Percentiles rank a stretch among this genome's conserved stretches.
These are phyloP conservation scores for Peribolospora baueri DNA, from an alignment of 768 basidiomycete species.

Conservation along the genomic window DNA sequence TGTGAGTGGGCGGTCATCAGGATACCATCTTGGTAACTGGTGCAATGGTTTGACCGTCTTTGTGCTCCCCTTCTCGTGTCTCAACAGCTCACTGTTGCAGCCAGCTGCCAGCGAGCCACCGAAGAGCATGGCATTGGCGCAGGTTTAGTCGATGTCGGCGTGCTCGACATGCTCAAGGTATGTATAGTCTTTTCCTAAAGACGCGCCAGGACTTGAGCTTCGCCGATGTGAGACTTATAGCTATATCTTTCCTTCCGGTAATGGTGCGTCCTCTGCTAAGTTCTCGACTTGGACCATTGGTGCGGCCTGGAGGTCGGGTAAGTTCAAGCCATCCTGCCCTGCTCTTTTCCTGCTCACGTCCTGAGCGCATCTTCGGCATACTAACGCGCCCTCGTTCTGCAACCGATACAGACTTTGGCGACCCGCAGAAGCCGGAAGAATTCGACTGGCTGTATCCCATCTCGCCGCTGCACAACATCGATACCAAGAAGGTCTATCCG, in stretches of 20 bases:
- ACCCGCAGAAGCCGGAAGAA: constrained; percentile 46
- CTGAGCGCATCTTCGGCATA: too few relatives aligned
- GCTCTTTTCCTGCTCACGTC: too few relatives aligned
- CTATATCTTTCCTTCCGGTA: constrained; percentile 12
- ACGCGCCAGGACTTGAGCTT: background rate
- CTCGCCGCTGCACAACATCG: constrained; percentile 61
- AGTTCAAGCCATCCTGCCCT: too few relatives aligned
- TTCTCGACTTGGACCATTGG: constrained; percentile 58
- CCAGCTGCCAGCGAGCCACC: too few relatives aligned
- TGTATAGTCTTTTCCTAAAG: background rate
- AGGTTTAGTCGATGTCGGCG: constrained; percentile 30
- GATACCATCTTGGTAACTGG: too few relatives aligned
- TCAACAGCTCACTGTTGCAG: background rate
- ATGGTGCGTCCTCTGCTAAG: constrained; percentile 9
- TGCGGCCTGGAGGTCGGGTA: constrained; percentile 40
- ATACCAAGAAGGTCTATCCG: constrained; percentile 34
- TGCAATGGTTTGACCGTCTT: too few relatives aligned
- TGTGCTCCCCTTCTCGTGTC: background rate
- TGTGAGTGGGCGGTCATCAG: constrained; percentile 13
- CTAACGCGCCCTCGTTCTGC: too few relatives aligned
- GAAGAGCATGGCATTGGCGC: too few relatives aligned
- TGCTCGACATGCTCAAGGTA: constrained; percentile 55
- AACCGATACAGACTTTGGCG: constrained; percentile 34
- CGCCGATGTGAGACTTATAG: background rate
- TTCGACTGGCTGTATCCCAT: constrained; percentile 57